Evolutionary conservation across 768 basidiomycete genomes (phyloP).

Genomic region (Lactarius sp.): DNA sequence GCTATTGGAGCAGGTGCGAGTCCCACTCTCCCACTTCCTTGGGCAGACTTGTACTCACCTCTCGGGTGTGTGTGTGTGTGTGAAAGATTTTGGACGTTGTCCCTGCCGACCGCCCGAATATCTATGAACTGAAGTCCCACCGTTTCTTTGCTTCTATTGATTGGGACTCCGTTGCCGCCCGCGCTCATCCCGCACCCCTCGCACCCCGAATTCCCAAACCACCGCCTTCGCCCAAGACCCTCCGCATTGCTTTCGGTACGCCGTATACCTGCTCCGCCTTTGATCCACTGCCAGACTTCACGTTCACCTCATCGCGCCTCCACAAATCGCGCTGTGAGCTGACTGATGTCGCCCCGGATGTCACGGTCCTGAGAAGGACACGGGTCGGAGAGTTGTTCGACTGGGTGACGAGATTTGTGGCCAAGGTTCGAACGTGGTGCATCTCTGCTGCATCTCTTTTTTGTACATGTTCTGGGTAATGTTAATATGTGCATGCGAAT

Average conservation of each 20-base stretch:
- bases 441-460: constrained; percentile 6
- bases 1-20: constrained; percentile 13
- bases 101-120: constrained; percentile 16
- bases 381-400: not conserved
- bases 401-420: not conserved
- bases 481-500: not conserved
- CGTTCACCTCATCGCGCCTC: constrained; percentile 13
- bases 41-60: not conserved
- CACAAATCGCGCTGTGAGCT: not conserved
- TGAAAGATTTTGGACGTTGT: constrained; percentile 15
- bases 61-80: not conserved
- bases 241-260: constrained; percentile 19
- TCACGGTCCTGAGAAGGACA: not conserved
- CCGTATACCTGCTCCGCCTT: constrained; percentile 9
- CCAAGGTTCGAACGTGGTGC: constrained; percentile 4
- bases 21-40: too few relatives aligned
- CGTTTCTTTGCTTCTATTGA: constrained; percentile 23
- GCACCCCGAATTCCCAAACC: constrained; percentile 9
- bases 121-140: constrained; percentile 21
- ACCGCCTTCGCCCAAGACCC: constrained; percentile 14
- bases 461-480: not conserved
- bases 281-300: constrained; percentile 15
- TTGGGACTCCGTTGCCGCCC: constrained; percentile 17
- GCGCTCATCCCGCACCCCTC: constrained; percentile 11
- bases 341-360: not conserved